Conservation (phyloP, 129 eudicot species). For the Arctium minus region DNA sequence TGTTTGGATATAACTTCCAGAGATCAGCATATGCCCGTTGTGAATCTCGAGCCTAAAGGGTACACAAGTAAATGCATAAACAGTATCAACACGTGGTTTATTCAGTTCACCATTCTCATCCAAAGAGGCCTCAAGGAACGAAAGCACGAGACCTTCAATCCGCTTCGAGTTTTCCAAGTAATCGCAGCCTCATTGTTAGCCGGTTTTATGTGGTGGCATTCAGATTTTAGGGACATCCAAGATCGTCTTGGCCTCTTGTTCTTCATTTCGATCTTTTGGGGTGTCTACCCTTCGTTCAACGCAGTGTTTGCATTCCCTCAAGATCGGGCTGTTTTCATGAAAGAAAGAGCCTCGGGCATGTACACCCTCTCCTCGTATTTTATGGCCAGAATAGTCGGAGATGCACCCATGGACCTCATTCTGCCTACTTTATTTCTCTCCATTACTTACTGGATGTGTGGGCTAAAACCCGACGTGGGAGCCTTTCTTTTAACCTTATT, state of each 20-base stretch:
- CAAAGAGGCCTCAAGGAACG: constrained; percentile 84
- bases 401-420: constrained; percentile 88
- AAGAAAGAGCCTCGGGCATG: constrained; percentile 93
- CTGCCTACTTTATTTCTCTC: constrained; percentile 69
- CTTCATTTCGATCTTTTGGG: constrained; percentile 91
- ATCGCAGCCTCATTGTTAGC: constrained; percentile 71
- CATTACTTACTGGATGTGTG: constrained; percentile 87
- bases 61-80: constrained; percentile 7
- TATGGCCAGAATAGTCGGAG: constrained; percentile 78
- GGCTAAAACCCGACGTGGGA: constrained; percentile 60
- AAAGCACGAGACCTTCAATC: constrained; percentile 76
- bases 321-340: constrained; percentile 71
- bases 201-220: constrained; percentile 98
- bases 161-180: constrained; percentile 81
- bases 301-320: constrained; percentile 94
- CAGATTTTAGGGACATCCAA: constrained; percentile 63
- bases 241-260: constrained; percentile 85
- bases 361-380: constrained; percentile 81
- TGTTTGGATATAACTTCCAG: constrained; percentile 36
- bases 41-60: constrained; percentile 3
- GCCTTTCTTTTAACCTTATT: constrained; percentile 56
- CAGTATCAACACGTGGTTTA: constrained; percentile 50
- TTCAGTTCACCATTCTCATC: constrained; percentile 59
- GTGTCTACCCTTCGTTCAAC: constrained; percentile 77
- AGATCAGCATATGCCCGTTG: not conserved